These are phyloP conservation scores for Tilletiopsis washingtonensis DNA, from an alignment of 1,284 basidiomycete species.

Conservation along the genomic window DNA sequence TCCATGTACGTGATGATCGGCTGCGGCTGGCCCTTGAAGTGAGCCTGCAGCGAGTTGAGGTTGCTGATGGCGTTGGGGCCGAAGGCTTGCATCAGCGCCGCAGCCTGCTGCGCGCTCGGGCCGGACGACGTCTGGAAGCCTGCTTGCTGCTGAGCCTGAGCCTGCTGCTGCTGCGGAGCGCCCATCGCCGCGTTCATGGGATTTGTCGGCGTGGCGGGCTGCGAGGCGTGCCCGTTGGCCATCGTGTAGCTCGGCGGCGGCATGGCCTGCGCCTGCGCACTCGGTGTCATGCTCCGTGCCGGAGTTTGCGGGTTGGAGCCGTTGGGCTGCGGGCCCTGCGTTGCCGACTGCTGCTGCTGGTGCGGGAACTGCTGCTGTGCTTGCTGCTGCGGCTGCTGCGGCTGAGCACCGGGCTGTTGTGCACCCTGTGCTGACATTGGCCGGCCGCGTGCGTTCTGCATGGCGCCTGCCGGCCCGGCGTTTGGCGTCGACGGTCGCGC, in stretches of 20 bases:
- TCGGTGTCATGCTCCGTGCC: too few species aligned
- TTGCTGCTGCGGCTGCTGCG: too few species aligned
- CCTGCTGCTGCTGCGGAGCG: background rate
- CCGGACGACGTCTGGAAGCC: too few species aligned
- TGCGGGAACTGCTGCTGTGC: background rate
- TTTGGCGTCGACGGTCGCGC: too few species aligned
- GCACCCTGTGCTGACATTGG: too few species aligned
- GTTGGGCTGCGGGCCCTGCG: background rate
- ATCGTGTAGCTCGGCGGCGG: too few species aligned
- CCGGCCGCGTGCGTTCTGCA: too few species aligned
- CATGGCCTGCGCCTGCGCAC: too few species aligned
- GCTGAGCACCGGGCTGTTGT: background rate
- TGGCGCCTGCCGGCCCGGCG: too few species aligned
- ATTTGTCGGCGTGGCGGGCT: background rate
- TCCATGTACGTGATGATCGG: slow-evolving; percentile 31
- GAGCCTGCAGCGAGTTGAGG: slow-evolving; percentile 24
- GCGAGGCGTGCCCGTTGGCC: background rate
- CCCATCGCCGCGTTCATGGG: background rate
- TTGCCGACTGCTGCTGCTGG: background rate
- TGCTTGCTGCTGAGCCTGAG: slow-evolving; percentile 2
- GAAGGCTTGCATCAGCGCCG: slow-evolving; percentile 27
- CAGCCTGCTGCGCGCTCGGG: slow-evolving; percentile 24
- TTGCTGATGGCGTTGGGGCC: slow-evolving; percentile 30
- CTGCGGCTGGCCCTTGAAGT: slow-evolving; percentile 24
- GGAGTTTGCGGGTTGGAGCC: too few species aligned